Percentiles rank a stretch among this genome's conserved stretches.
Conservation (phyloP, 306 rosid genomes). For the Sicyos baderoa region DNA sequence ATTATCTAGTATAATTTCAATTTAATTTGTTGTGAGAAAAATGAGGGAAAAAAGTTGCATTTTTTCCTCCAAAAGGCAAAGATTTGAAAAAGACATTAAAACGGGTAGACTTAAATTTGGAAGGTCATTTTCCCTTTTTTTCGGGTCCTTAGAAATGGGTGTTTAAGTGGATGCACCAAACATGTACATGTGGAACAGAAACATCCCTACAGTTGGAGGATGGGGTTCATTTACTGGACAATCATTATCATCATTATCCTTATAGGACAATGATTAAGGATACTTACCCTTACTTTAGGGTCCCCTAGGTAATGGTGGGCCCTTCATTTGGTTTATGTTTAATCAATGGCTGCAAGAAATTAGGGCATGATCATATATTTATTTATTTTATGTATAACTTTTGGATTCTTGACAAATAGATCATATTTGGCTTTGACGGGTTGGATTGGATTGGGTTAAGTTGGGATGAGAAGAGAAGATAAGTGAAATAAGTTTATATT, state of each 20-base stretch:
- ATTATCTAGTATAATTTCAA: no score
- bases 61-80: no score
- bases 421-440: no score
- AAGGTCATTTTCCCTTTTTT: background rate
- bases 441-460: no score
- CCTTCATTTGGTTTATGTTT: background rate
- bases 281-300: background rate
- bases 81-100: no score
- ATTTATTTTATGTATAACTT: no score
- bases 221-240: constrained; percentile 7
- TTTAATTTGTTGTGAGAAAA: no score
- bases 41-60: no score
- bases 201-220: background rate
- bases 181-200: background rate
- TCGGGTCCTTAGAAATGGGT: no score
- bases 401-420: no score
- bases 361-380: background rate
- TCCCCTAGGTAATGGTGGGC: background rate
- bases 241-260: constrained; percentile 12
- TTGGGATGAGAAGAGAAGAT: no score
- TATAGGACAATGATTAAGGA: background rate
- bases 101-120: background rate
- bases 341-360: background rate
- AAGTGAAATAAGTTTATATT: no score
- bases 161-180: background rate